Conservation (phyloP, 208 protist genomes). For the Novymonas esmeraldas region DNA sequence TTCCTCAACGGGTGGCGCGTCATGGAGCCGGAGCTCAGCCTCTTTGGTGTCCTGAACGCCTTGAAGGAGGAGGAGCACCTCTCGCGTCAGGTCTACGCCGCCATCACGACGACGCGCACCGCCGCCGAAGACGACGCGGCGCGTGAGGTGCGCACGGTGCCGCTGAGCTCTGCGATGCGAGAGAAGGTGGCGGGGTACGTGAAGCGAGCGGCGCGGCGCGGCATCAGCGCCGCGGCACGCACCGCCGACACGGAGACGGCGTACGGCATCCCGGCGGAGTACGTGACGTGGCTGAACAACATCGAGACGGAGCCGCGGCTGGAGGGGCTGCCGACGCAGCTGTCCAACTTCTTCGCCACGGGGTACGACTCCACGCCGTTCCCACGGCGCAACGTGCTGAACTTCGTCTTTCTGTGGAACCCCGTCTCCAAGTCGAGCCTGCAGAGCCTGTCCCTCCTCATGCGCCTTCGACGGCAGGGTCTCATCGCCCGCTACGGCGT, state of each 20-base stretch:
- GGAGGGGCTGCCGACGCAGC: slow-evolving; percentile 12
- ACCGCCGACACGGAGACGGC: not conserved
- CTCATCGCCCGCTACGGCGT: slow-evolving; percentile 27
- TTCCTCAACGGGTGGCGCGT: slow-evolving; percentile 60
- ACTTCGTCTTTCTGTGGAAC: slow-evolving; percentile 29
- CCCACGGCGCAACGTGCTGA: slow-evolving; percentile 28
- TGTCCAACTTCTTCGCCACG: slow-evolving; percentile 12
- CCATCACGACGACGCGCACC: slow-evolving; percentile 1
- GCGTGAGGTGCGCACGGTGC: not conserved
- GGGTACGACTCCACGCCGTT: slow-evolving; percentile 7
- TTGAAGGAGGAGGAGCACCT: slow-evolving; percentile 43
- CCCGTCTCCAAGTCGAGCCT: slow-evolving; percentile 13
- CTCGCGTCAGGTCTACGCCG: slow-evolving; percentile 3
- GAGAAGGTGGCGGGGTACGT: slow-evolving; percentile 15
- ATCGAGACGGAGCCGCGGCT: slow-evolving; percentile 35
- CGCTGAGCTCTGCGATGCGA: slow-evolving; percentile 1
- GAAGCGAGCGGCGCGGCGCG: slow-evolving; percentile 9
- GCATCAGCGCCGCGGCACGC: not conserved
- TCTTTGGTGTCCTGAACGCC: slow-evolving; percentile 58
- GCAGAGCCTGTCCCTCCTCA: slow-evolving; percentile 9
- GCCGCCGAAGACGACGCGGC: not conserved
- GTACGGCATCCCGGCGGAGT: slow-evolving; percentile 20
- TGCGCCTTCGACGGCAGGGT: slow-evolving; percentile 3
- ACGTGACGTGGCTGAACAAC: slow-evolving; percentile 40
- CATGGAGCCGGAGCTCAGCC: slow-evolving; percentile 25